A percentile compares a stretch with the other conserved stretches of the same genome.
Conservation (phyloP, 2,329 filamentous ascomycete species). For the Huntiella savannae region DNA sequence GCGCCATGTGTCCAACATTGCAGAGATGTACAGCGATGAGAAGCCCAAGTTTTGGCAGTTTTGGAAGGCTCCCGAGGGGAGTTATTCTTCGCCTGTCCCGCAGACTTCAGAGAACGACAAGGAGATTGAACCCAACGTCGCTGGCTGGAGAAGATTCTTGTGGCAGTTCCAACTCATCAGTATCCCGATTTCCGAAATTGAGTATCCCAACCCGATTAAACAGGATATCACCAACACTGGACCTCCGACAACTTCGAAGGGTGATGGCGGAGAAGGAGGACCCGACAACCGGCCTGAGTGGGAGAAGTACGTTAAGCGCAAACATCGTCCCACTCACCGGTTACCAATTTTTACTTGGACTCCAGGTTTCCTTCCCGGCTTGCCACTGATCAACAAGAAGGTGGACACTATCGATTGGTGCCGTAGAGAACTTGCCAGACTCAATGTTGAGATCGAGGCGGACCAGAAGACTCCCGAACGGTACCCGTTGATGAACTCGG, state of each 20-base stretch:
- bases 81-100: conserved; percentile 41
- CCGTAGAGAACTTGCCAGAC: conserved; percentile 62
- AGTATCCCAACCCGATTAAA: conserved; percentile 46
- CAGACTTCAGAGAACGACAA: conserved; percentile 30
- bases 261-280: conserved; percentile 40
- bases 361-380: conserved; percentile 50
- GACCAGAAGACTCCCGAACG: conserved; percentile 74
- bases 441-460: conserved; percentile 81
- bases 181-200: conserved; percentile 22
- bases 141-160: conserved; percentile 23
- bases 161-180: conserved; percentile 7
- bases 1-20: conserved; percentile 28
- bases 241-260: background rate
- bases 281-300: conserved; percentile 36
- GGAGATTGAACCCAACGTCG: conserved; percentile 20
- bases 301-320: conserved; percentile 64
- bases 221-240: conserved; percentile 25
- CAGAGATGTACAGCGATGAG: conserved; percentile 29
- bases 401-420: conserved; percentile 91
- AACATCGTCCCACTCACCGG: conserved; percentile 69
- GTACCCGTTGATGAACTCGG: conserved; percentile 85
- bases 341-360: conserved; percentile 40
- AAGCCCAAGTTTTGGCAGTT: conserved; percentile 39
- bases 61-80: conserved; percentile 43
- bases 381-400: conserved; percentile 72